These are phyloP conservation scores for Sorghum bicolor DNA, from an alignment of 176 grass and related monocot species.

Conservation along the genomic window Sorghum_bicolor_NCBIv3 NC_012876.2:4165001-4165500, in stretches of 20 bases:
- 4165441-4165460: not conserved
- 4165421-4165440: not conserved
- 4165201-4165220: not conserved
- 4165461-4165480: not conserved
- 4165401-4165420: not conserved
- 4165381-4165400: not conserved
- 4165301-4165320: accelerated
- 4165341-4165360: conserved; percentile 5
- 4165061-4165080: not conserved
- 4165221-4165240: not conserved
- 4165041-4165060: not conserved
- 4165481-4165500: not conserved
- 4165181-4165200: not conserved
- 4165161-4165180: not conserved
- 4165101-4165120: not conserved
- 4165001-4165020: not conserved
- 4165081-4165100: not conserved
- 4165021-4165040: not conserved
- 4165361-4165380: not conserved
- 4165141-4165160: too few relatives aligned
- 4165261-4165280: not conserved
- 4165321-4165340: conserved; percentile 4
- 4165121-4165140: not conserved
- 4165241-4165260: not conserved
- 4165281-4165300: not conserved